These are phyloP conservation scores for Gardenia jasminoides DNA, from an alignment of 257 asterid species.

Conservation along the genomic window DNA sequence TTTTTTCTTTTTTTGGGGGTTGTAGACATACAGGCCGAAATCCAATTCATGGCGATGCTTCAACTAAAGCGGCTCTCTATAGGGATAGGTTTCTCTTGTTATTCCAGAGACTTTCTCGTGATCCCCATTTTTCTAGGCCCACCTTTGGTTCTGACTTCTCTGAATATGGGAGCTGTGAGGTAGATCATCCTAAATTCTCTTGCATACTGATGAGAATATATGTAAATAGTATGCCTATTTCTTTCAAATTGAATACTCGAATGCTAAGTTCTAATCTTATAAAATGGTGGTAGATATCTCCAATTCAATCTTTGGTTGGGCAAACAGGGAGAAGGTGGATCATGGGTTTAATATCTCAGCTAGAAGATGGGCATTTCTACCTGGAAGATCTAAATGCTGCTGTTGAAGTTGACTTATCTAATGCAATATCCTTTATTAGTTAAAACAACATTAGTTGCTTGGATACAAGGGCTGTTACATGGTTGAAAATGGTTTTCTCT, in stretches of 20 bases:
- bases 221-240: background rate
- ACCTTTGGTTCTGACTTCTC: slow-evolving; percentile 65
- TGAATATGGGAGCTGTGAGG: slow-evolving; percentile 87
- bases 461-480: background rate
- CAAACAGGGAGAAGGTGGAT: slow-evolving; percentile 82
- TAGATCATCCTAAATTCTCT: slow-evolving; percentile 17
- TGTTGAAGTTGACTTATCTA: slow-evolving; percentile 82
- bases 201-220: background rate
- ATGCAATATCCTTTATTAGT: slow-evolving; percentile 81
- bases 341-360: slow-evolving; percentile 94
- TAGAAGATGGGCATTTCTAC: slow-evolving; percentile 98
- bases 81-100: slow-evolving; percentile 82
- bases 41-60: slow-evolving; percentile 91
- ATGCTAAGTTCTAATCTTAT: background rate
- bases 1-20: background rate
- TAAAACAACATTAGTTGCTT: background rate
- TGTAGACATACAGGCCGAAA: slow-evolving; percentile 62
- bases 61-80: slow-evolving; percentile 72
- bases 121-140: slow-evolving; percentile 76
- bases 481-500: background rate
- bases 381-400: slow-evolving; percentile 96
- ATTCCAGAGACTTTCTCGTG: slow-evolving; percentile 81
- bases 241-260: background rate
- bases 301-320: slow-evolving; percentile 91
- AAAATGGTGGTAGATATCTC: slow-evolving; percentile 57